Percentiles rank a stretch among this genome's conserved stretches.
Evolutionary conservation across 2,329 filamentous ascomycete genomes (phyloP).

Genomic region (Elsinoe arachidis): DNA sequence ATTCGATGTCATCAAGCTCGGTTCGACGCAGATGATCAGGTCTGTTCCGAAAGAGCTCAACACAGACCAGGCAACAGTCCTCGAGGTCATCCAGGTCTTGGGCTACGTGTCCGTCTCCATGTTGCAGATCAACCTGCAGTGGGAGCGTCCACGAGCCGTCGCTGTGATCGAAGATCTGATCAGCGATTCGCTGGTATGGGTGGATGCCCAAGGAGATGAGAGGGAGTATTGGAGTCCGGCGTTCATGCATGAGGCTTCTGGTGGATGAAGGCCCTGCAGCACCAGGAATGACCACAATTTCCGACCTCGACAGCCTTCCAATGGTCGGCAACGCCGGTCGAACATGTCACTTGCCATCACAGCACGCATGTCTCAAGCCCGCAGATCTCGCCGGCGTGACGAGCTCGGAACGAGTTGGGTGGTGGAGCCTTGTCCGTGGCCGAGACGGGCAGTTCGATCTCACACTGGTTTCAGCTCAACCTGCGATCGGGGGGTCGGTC

Average conservation of each 20-base stretch:
- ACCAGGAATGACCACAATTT: background rate
- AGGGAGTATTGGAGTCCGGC: constrained; percentile 90
- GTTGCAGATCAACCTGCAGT: constrained; percentile 75
- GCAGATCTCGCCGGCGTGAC: background rate
- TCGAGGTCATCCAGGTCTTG: constrained; percentile 83
- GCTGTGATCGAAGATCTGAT: constrained; percentile 88
- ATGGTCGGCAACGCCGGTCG: background rate
- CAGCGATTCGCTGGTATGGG: constrained; percentile 84
- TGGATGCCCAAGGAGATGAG: constrained; percentile 76
- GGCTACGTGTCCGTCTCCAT: constrained; percentile 87
- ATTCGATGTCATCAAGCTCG: constrained; percentile 76
- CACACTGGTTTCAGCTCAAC: background rate
- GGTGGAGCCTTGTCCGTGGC: background rate
- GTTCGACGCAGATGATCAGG: constrained; percentile 76
- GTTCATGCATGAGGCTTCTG: constrained; percentile 46
- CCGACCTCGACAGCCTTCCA: background rate
- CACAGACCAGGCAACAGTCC: constrained; percentile 81
- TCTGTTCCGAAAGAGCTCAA: constrained; percentile 93
- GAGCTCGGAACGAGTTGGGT: background rate
- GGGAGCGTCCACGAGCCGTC: constrained; percentile 75
- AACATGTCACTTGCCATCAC: too few relatives aligned
- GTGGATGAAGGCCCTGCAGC: background rate
- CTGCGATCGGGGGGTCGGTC: background rate
- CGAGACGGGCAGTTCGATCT: constrained; percentile 3
- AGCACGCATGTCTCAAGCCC: background rate